phyloP scores from a whole-genome alignment of 2,329 filamentous ascomycete genomes.

The Phaeosphaeria sp. region DNA sequence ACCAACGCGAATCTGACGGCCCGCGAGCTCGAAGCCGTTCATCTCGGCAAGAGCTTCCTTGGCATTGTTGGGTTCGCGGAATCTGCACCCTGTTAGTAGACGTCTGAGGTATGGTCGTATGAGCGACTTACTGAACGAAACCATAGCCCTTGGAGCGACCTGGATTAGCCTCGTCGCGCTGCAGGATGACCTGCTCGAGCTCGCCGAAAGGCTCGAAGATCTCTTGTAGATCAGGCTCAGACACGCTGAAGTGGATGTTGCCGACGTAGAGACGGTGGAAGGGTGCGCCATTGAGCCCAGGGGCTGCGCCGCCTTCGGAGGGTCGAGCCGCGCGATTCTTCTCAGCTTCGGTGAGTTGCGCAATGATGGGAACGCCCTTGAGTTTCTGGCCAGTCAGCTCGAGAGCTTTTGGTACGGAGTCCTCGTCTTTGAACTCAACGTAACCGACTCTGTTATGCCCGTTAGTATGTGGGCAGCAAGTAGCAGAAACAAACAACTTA shows the following conservation, averaged over 20 bases:
- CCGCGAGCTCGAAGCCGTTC: constrained; percentile 98
- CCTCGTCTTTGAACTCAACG: constrained; percentile 97
- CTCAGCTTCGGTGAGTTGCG: constrained; percentile 97
- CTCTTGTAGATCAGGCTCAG: constrained; percentile 91
- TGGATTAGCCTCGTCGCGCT: constrained; percentile 84
- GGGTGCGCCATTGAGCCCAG: constrained; percentile 81
- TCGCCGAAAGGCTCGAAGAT: constrained; percentile 98
- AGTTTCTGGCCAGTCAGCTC: constrained; percentile 99
- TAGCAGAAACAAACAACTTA: constrained; percentile 55
- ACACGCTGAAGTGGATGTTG: constrained; percentile 99
- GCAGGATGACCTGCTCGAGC: constrained; percentile 95
- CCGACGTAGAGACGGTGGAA: constrained; percentile 99
- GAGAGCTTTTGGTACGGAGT: constrained; percentile 89
- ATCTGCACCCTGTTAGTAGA: constrained; percentile 63
- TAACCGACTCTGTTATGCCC: constrained; percentile 80
- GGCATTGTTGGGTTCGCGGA: constrained; percentile 87
- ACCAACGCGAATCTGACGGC: constrained; percentile 95
- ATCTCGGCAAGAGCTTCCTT: constrained; percentile 97
- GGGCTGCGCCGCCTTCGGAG: constrained; percentile 62
- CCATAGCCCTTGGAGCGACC: constrained; percentile 78
- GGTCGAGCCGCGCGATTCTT: constrained; percentile 97
- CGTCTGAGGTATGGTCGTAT: neutral
- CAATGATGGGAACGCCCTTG: constrained; percentile 97
- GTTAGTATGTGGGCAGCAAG: constrained; percentile 45
- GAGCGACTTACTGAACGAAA: constrained; percentile 87